Conservation (phyloP, 805 yeast genomes). For the Candida boidinii region DNA sequence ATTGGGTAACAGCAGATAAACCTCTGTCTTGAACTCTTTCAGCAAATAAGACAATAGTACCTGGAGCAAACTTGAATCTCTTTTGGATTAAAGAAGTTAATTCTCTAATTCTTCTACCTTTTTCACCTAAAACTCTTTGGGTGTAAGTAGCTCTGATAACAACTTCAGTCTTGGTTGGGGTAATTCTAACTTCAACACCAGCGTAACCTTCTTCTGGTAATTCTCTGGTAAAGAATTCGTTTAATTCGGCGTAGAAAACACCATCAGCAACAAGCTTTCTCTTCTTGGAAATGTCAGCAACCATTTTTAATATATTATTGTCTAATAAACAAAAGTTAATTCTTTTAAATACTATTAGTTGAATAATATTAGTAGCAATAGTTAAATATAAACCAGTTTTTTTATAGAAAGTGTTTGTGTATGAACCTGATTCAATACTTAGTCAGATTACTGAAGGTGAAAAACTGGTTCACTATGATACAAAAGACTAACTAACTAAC, state of each 20-base stretch:
- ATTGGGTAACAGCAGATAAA: conserved; percentile 98
- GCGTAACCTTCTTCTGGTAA: conserved; percentile 99
- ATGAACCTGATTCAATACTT: too few species aligned
- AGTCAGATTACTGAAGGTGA: too few species aligned
- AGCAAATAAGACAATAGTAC: conserved; percentile 89
- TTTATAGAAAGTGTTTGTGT: too few species aligned
- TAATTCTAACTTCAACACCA: conserved; percentile 98
- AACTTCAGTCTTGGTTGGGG: conserved; percentile 96
- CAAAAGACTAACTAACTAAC: too few species aligned
- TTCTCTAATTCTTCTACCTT: conserved; percentile 99
- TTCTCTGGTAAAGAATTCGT: conserved; percentile 99
- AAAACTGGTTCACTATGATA: too few species aligned
- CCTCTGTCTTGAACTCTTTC: conserved; percentile 99
- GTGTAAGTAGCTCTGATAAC: conserved; percentile 99
- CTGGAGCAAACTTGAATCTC: conserved; percentile 96
- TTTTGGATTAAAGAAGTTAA: conserved; percentile 94
- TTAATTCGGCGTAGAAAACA: conserved; percentile 99
- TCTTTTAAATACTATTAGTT: too few species aligned
- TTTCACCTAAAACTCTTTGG: conserved; percentile 97
- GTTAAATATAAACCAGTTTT: too few species aligned
- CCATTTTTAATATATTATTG: too few species aligned
- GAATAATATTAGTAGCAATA: too few species aligned
- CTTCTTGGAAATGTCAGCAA: conserved; percentile 76
- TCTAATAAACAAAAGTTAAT: too few species aligned
- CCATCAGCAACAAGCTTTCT: conserved; percentile 99